Percentiles rank a stretch among this genome's conserved stretches.
phyloP scores from a whole-genome alignment of 1,284 basidiomycete genomes.

The Apiotrichum mycotoxinovorans region DNA sequence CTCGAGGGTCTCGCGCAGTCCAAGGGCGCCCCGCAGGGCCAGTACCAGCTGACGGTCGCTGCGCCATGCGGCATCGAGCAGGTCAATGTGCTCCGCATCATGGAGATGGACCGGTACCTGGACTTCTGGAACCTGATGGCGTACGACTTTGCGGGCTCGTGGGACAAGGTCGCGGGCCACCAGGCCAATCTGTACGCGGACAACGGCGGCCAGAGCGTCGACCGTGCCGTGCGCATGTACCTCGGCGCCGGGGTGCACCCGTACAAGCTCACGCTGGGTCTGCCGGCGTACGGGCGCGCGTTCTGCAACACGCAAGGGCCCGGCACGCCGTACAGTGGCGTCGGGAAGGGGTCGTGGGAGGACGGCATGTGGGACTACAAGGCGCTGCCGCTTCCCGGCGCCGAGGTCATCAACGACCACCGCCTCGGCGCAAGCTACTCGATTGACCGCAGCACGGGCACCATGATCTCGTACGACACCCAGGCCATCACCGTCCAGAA shows the following conservation, averaged over 20 bases:
- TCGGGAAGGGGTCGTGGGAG: constrained; percentile 59
- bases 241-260: constrained; percentile 63
- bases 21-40: constrained; percentile 37
- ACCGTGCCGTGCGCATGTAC: constrained; percentile 68
- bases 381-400: constrained; percentile 63
- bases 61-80: constrained; percentile 75
- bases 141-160: constrained; percentile 46
- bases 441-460: constrained; percentile 61
- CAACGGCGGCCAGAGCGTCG: constrained; percentile 59
- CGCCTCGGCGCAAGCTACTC: constrained; percentile 73
- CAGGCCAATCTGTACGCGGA: constrained; percentile 70
- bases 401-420: constrained; percentile 65
- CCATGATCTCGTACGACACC: constrained; percentile 73
- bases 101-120: constrained; percentile 67
- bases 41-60: constrained; percentile 59
- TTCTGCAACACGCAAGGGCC: constrained; percentile 76
- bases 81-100: constrained; percentile 63
- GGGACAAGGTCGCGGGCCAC: constrained; percentile 61
- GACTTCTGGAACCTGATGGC: constrained; percentile 88
- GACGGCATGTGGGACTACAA: constrained; percentile 62
- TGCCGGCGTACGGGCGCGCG: constrained; percentile 79
- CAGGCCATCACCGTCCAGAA: constrained; percentile 69
- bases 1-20: constrained; percentile 47
- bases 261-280: constrained; percentile 73
- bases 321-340: constrained; percentile 63